Evolutionary conservation across 257 asterid species (phyloP).

Genomic region (Ajuga chamaepitys): DNA sequence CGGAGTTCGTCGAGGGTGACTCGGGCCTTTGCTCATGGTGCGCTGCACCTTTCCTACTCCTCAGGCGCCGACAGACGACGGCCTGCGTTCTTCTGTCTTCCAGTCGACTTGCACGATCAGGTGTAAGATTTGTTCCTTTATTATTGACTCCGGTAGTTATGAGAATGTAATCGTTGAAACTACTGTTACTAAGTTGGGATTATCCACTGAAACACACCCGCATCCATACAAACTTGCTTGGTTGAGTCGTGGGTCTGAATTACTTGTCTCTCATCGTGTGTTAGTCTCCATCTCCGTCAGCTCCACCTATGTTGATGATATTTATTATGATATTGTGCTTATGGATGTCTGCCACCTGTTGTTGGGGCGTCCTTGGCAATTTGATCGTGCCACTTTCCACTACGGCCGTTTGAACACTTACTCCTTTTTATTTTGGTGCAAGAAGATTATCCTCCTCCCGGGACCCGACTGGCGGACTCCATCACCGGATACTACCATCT

Average conservation of each 20-base stretch:
- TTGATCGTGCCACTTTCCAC: background rate
- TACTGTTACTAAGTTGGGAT: background rate
- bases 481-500: too few species aligned
- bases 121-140: background rate
- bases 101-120: background rate
- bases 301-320: background rate
- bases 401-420: background rate
- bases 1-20: background rate
- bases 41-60: background rate
- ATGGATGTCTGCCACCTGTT: slow-evolving; percentile 6
- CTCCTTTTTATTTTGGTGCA: background rate
- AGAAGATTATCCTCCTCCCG: background rate
- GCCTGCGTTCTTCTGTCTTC: background rate
- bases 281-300: too few species aligned
- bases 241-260: background rate
- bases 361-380: background rate
- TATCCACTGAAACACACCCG: background rate
- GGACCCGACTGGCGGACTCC: too few species aligned
- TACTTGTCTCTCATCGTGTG: background rate
- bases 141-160: background rate
- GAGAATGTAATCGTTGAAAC: background rate
- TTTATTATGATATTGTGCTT: background rate
- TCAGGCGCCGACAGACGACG: background rate
- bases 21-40: background rate
- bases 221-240: background rate